Evolutionary conservation across 1,284 basidiomycete genomes (phyloP).

Genomic region (Neolentinus lepideus): DNA sequence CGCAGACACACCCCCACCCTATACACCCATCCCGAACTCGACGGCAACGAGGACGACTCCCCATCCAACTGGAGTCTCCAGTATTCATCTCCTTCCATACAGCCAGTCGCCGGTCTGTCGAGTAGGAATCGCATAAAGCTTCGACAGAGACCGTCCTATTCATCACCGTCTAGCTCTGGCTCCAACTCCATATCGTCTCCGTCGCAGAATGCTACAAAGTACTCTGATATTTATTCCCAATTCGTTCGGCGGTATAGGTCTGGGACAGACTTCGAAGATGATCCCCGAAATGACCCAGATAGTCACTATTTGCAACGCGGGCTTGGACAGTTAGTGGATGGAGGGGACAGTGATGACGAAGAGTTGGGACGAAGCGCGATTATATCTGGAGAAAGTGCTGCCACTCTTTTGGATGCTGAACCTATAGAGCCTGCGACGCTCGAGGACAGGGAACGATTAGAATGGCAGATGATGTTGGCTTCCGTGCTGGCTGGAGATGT

Average conservation of each 20-base stretch:
- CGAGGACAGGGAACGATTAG: slow-evolving; percentile 77
- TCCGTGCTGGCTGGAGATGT: slow-evolving; percentile 92
- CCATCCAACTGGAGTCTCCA: slow-evolving; percentile 28
- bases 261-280: slow-evolving; percentile 47
- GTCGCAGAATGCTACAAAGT: slow-evolving; percentile 30
- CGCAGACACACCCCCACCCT: slow-evolving; percentile 57
- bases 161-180: slow-evolving; percentile 19
- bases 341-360: slow-evolving; percentile 73
- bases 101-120: slow-evolving; percentile 6
- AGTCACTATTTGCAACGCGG: slow-evolving; percentile 70
- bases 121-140: slow-evolving; percentile 1
- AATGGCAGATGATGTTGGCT: slow-evolving; percentile 93
- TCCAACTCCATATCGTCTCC: slow-evolving; percentile 14
- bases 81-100: slow-evolving; percentile 16
- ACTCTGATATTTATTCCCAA: slow-evolving; percentile 68
- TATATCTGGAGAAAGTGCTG: slow-evolving; percentile 36
- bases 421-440: slow-evolving; percentile 53
- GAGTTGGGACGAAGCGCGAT: slow-evolving; percentile 35
- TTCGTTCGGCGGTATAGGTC: slow-evolving; percentile 70
- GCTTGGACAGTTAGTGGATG: slow-evolving; percentile 62
- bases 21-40: slow-evolving; percentile 57
- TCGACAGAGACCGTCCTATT: slow-evolving; percentile 20
- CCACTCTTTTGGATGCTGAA: slow-evolving; percentile 52
- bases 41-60: slow-evolving; percentile 32
- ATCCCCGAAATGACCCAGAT: slow-evolving; percentile 67